phyloP scores from a whole-genome alignment of 2,329 filamentous ascomycete genomes.

The Trichoderma simmonsii region DNA sequence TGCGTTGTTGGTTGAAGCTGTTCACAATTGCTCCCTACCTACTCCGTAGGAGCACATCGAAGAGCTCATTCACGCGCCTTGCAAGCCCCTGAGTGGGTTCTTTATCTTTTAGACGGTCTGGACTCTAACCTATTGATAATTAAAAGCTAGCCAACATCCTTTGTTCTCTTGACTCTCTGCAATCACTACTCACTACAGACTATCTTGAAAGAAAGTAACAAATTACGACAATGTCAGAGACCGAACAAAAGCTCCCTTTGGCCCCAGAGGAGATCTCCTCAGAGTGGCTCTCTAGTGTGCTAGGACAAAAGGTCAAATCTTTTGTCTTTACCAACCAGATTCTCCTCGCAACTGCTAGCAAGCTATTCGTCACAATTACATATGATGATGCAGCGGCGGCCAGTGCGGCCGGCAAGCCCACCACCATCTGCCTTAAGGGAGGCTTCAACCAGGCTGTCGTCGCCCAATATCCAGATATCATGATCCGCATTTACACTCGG shows the following conservation, averaged over 20 bases:
- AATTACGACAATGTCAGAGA: background rate
- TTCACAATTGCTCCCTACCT: background rate
- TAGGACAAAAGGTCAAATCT: background rate
- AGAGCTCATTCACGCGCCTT: background rate
- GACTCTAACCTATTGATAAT: background rate
- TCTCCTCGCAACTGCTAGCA: constrained; percentile 6
- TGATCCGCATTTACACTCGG: background rate
- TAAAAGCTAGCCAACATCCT: background rate
- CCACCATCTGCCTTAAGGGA: background rate
- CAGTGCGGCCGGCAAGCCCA: background rate
- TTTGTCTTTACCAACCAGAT: background rate
- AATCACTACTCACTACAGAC: background rate
- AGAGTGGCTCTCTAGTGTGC: background rate
- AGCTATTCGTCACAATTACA: background rate
- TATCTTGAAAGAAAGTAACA: background rate
- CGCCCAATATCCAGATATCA: background rate
- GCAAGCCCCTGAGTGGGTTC: background rate
- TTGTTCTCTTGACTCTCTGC: background rate
- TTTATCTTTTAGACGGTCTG: background rate
- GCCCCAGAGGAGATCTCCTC: background rate
- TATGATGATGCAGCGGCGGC: background rate
- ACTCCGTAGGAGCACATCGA: background rate
- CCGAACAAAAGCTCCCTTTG: background rate
- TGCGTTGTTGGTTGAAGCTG: background rate
- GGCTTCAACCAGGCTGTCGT: constrained; percentile 4